Conservation (phyloP, 2,329 filamentous ascomycete species). For the Orbilia oligospora region DNA sequence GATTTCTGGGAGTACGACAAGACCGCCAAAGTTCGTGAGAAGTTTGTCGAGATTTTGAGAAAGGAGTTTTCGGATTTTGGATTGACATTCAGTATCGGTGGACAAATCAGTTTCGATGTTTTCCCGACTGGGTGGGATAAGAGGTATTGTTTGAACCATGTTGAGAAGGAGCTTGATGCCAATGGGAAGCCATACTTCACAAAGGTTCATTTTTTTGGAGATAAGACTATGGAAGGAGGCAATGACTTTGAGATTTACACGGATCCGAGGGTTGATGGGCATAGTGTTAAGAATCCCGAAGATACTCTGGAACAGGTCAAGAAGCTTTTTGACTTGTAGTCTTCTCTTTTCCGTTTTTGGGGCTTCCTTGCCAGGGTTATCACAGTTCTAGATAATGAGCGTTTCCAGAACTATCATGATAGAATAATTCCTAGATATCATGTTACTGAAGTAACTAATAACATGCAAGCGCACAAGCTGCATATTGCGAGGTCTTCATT, state of each 20-base stretch:
- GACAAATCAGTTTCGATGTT: constrained; percentile 98
- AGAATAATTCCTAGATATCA: constrained; percentile 7
- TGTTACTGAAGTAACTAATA: constrained; percentile 3
- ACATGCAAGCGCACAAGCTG: neutral
- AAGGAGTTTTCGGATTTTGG: constrained; percentile 86
- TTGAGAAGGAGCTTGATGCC: constrained; percentile 77
- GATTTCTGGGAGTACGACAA: constrained; percentile 88
- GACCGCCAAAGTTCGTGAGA: constrained; percentile 80
- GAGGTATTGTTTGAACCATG: constrained; percentile 92
- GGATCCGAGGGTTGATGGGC: constrained; percentile 85
- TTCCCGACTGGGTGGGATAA: constrained; percentile 99
- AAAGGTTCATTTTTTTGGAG: constrained; percentile 96
- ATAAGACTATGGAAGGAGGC: constrained; percentile 88
- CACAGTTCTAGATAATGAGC: neutral
- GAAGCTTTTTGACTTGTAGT: constrained; percentile 80
- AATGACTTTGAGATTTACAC: constrained; percentile 96
- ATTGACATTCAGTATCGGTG: constrained; percentile 94
- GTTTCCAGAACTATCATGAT: neutral
- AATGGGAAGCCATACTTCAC: constrained; percentile 68
- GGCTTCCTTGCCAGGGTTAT: neutral
- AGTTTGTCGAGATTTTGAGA: constrained; percentile 81
- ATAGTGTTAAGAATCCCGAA: constrained; percentile 83
- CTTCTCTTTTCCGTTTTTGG: neutral
- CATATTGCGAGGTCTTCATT: neutral
- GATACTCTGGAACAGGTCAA: constrained; percentile 85